A percentile compares a stretch with the other conserved stretches of the same genome.
phyloP scores from a whole-genome alignment of 257 asterid genomes.

The Ajuga chamaepitys region DNA sequence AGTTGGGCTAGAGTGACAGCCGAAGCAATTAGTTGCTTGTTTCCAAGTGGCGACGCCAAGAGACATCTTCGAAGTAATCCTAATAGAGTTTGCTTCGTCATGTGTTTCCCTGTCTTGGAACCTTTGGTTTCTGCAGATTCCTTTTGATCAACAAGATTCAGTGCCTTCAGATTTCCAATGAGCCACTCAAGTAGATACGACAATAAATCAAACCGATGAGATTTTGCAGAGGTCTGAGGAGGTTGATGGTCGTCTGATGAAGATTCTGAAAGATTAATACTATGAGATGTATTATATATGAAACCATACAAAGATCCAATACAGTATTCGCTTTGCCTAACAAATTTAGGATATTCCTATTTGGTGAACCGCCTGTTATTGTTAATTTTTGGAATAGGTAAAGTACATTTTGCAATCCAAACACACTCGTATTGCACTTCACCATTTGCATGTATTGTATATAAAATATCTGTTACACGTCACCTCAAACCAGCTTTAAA shows the following conservation, averaged over 20 bases:
- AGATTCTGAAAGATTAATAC: slow-evolving; percentile 6
- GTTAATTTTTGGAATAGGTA: background rate
- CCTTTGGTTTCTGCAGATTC: slow-evolving; percentile 31
- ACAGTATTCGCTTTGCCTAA: background rate
- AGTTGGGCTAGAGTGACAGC: slow-evolving; percentile 45
- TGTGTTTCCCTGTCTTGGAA: slow-evolving; percentile 20
- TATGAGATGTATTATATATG: background rate
- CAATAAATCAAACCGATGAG: slow-evolving; percentile 31
- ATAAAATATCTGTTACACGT: too few relatives aligned
- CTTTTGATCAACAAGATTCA: slow-evolving; percentile 14
- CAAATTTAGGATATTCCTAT: background rate
- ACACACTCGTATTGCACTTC: too few relatives aligned
- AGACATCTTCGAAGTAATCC: slow-evolving; percentile 62
- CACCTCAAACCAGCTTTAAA: too few relatives aligned
- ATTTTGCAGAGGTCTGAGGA: slow-evolving; percentile 14
- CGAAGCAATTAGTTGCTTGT: slow-evolving; percentile 36
- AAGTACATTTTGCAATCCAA: too few relatives aligned
- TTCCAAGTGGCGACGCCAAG: slow-evolving; percentile 31
- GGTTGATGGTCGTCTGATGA: slow-evolving; percentile 37
- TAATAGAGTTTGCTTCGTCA: slow-evolving; percentile 28
- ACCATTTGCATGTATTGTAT: too few relatives aligned
- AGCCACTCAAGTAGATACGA: slow-evolving; percentile 50
- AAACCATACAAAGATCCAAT: background rate
- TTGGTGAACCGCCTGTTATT: background rate
- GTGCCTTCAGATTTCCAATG: slow-evolving; percentile 31